Evolutionary conservation across 345 rosid genomes (phyloP).

Genomic region (Odontarrhena argentea): DNA sequence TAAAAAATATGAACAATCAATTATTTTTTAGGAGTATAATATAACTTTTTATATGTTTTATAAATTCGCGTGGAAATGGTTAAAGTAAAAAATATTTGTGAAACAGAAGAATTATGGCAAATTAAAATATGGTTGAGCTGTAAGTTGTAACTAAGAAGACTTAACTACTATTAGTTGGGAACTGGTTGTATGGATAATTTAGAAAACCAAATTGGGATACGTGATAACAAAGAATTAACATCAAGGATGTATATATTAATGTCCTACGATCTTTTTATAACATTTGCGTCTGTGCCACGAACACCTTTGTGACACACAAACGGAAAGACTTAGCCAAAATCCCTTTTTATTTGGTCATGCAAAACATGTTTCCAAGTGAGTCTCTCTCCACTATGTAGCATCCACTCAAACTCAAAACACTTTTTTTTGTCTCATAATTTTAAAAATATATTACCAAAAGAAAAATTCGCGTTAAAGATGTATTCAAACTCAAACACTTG

Average conservation of each 20-base stretch:
- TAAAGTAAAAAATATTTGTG: too few relatives aligned
- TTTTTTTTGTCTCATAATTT: too few relatives aligned
- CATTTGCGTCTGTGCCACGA: conserved; percentile 11
- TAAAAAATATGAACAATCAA: too few relatives aligned
- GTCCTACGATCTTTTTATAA: conserved; percentile 2
- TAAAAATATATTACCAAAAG: too few relatives aligned
- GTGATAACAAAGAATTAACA: not conserved
- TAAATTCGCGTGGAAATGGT: too few relatives aligned
- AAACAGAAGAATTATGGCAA: not conserved
- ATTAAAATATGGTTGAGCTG: conserved; percentile 10
- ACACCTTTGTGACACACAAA: conserved; percentile 20
- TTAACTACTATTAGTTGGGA: conserved; percentile 1
- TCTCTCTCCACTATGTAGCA: conserved; percentile 16
- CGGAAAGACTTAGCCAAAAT: not conserved
- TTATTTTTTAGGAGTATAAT: too few relatives aligned
- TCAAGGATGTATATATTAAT: not conserved
- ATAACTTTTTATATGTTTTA: too few relatives aligned
- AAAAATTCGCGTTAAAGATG: too few relatives aligned
- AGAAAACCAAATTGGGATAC: not conserved
- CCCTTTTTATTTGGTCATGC: conserved; percentile 12
- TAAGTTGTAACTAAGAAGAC: not conserved
- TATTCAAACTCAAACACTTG: not conserved
- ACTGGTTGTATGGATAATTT: conserved; percentile 22
- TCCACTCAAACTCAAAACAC: conserved; percentile 15
- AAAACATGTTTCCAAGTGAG: conserved; percentile 23